Conservation (phyloP, 306 rosid species). For the Coriaria nepalensis region DNA sequence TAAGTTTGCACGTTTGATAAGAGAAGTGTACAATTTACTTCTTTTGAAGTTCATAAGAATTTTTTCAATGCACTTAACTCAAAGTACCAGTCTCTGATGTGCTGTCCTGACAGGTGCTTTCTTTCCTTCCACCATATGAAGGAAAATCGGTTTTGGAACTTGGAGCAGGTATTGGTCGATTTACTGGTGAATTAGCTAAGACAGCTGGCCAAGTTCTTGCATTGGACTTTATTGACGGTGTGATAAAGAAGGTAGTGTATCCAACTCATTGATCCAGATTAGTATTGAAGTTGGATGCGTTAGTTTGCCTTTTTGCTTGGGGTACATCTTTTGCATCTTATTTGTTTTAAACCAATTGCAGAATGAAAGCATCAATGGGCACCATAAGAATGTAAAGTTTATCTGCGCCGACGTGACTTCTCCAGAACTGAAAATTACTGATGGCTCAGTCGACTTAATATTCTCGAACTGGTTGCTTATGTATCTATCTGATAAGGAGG, state of each 20-base stretch:
- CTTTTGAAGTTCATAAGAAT: no score
- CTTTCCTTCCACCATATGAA: conserved; percentile 57
- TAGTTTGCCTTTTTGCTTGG: background rate
- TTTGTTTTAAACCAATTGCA: conserved; percentile 13
- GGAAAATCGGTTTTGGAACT: conserved; percentile 79
- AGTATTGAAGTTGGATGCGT: no score
- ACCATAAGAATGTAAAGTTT: conserved; percentile 69
- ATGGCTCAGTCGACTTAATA: conserved; percentile 58
- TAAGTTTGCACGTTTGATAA: no score
- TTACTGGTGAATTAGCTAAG: conserved; percentile 72
- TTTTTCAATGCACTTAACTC: no score
- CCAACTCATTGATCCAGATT: no score
- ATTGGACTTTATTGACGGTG: conserved; percentile 78
- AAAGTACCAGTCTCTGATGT: no score
- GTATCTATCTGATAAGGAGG: conserved; percentile 92
- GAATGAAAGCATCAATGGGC: conserved; percentile 74
- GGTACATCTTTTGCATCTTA: background rate
- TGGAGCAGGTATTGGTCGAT: conserved; percentile 97
- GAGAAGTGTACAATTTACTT: no score
- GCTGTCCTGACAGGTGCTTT: conserved; percentile 39
- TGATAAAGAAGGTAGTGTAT: conserved; percentile 58
- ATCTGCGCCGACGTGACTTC: conserved; percentile 90
- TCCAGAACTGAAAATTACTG: conserved; percentile 43
- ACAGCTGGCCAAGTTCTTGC: conserved; percentile 78
- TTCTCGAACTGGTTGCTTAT: conserved; percentile 98